Conservation (phyloP, 441 rosid species). For the Adansonia madagascariensis region DNA sequence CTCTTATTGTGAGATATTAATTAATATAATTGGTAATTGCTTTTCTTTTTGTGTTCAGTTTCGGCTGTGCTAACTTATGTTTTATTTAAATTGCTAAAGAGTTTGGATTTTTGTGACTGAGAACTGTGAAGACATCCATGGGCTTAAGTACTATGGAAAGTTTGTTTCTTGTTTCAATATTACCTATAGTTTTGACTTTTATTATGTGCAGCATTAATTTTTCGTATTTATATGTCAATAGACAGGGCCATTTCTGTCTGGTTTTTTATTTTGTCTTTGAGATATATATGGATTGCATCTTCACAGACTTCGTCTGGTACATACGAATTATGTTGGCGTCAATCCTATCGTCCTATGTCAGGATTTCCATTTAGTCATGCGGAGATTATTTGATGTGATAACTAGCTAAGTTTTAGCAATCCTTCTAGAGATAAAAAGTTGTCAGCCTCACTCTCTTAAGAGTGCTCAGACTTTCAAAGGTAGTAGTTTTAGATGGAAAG, state of each 20-base stretch:
- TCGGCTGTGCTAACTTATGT: neutral
- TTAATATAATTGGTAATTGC: neutral
- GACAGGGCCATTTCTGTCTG: neutral
- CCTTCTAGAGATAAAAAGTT: neutral
- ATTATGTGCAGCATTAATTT: neutral
- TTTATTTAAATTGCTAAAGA: neutral
- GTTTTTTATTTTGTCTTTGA: neutral
- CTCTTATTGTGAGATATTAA: neutral
- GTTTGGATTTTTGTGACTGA: neutral
- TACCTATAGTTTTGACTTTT: neutral
- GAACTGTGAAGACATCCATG: neutral
- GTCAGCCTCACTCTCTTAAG: neutral
- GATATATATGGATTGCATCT: neutral
- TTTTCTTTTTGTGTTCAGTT: neutral
- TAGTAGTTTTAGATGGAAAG: neutral
- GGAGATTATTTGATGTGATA: neutral
- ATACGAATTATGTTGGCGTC: neutral
- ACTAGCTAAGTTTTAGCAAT: neutral
- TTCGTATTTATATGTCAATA: neutral
- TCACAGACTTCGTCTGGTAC: neutral
- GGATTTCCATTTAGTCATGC: neutral
- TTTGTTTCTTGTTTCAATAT: neutral
- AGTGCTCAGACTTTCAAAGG: neutral
- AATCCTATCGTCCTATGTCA: neutral
- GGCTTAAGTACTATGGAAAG: neutral